Evolutionary conservation across 2,329 filamentous ascomycete species (phyloP), one percentile per base, ranked within the genome.

Genomic region (Cladosporium velox): DNA sequence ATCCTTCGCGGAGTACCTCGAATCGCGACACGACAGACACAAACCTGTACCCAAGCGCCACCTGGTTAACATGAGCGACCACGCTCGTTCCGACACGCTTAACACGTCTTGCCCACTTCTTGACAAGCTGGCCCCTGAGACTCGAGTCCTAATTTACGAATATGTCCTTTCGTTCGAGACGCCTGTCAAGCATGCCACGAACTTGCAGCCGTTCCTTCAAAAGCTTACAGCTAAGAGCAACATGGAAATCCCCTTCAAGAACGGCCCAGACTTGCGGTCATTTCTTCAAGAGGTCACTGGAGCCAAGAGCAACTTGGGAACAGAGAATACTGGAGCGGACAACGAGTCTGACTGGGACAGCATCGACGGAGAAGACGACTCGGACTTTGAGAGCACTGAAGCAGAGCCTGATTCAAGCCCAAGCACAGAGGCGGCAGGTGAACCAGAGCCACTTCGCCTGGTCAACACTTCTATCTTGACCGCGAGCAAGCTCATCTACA

Each of bases 401-500:
- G 35, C 35, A 41, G 15, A 41, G 35, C 35, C 35, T 1, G 15
- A 7, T 5, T 41, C 35, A 41, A 41, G 35, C 35, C 3, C 15
- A 18, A 15, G 14, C 35, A 41, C 35, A 3, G 35, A 41, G 14
- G 35, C 35, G 5, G 5, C 15, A 41, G 35, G 35, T 12, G 1
- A 41, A 41, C 35, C 26, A 8, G 21, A 51, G 21, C 12, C 49
- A n/a, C 49, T 18, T 32, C 26, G 18, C 49, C 58, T 2, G 21
- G 15, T 47, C 58, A 47, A 60, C 38, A 60, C 58, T 11, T 44
- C 58, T 12, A 59, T 59, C 38, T 30, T 59, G 35, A 28, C 58
- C 15, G 28, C 38, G 2, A 47, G 44, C 58, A 59, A 47, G 58
- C 35, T n/a, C 15, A 59, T 47, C 38, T 59, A 59, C 35, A 44